These are phyloP conservation scores for Pachysolen tannophilus DNA, from an alignment of 805 yeast genomes.

Conservation along the genomic window DNA sequence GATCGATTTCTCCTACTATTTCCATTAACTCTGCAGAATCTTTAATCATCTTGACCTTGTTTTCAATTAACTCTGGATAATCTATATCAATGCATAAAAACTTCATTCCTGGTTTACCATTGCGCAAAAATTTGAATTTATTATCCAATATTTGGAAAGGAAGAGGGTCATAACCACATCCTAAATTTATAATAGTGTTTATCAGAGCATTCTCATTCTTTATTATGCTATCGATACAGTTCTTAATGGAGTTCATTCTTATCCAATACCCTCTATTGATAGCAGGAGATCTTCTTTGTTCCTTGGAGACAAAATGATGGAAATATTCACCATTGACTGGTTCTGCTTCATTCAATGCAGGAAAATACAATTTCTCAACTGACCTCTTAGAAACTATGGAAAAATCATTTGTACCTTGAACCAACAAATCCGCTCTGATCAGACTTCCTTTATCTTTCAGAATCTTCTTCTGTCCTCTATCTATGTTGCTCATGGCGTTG, in stretches of 20 bases:
- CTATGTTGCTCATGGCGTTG: too few species aligned
- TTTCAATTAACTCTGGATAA: slow-evolving; percentile 57
- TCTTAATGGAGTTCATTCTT: slow-evolving; percentile 61
- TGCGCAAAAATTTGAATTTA: slow-evolving; percentile 10
- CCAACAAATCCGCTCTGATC: slow-evolving; percentile 51
- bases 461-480: slow-evolving; percentile 15
- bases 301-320: slow-evolving; percentile 56
- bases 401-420: slow-evolving; percentile 81
- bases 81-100: slow-evolving; percentile 63
- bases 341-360: slow-evolving; percentile 15
- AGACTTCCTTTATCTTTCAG: slow-evolving; percentile 39
- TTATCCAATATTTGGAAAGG: slow-evolving; percentile 41
- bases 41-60: slow-evolving; percentile 46
- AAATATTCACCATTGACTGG: slow-evolving; percentile 43
- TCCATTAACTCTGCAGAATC: slow-evolving; percentile 35
- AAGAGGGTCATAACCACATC: slow-evolving; percentile 70
- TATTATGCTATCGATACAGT: slow-evolving; percentile 40
- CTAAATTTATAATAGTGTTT: slow-evolving; percentile 50
- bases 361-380: slow-evolving; percentile 55
- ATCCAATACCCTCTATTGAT: slow-evolving; percentile 82
- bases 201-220: slow-evolving; percentile 16
- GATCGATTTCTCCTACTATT: slow-evolving; percentile 30
- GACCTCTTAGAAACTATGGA: slow-evolving; percentile 79
- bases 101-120: slow-evolving; percentile 4
- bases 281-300: slow-evolving; percentile 67